These are phyloP conservation scores for Diplodia sapinea DNA, from an alignment of 2,329 filamentous ascomycete species.

Conservation along the genomic window DNA sequence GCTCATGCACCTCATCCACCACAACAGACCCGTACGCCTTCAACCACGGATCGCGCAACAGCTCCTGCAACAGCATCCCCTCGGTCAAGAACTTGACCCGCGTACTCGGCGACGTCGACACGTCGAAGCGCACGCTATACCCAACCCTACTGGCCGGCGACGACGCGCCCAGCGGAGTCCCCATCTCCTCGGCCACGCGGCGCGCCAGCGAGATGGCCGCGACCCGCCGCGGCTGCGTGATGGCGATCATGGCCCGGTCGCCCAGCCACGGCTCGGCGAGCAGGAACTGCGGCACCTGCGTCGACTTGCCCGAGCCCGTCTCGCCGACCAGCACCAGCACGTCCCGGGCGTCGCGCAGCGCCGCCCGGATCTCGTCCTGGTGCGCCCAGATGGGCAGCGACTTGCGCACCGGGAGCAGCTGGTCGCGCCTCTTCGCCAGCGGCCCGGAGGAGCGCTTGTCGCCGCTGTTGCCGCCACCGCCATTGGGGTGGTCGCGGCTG, in stretches of 20 bases:
- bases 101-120: conserved; percentile 78
- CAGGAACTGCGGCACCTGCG: conserved; percentile 92
- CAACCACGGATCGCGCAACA: conserved; percentile 82
- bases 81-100: conserved; percentile 94
- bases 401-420: conserved; percentile 62
- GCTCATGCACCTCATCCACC: conserved; percentile 96
- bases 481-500: neutral
- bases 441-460: conserved; percentile 5
- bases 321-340: conserved; percentile 88
- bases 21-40: conserved; percentile 86
- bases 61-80: conserved; percentile 93
- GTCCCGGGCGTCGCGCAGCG: conserved; percentile 66
- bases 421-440: conserved; percentile 54
- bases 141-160: conserved; percentile 73
- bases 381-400: conserved; percentile 81
- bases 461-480: neutral
- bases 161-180: conserved; percentile 64
- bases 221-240: conserved; percentile 92
- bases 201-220: conserved; percentile 90
- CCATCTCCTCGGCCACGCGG: conserved; percentile 85
- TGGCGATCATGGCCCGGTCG: conserved; percentile 75
- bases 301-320: conserved; percentile 96
- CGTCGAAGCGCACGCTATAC: conserved; percentile 94
- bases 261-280: conserved; percentile 80
- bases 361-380: conserved; percentile 69